Conservation (phyloP, 208 protist genomes). For the Leishmania gerbilli region DNA sequence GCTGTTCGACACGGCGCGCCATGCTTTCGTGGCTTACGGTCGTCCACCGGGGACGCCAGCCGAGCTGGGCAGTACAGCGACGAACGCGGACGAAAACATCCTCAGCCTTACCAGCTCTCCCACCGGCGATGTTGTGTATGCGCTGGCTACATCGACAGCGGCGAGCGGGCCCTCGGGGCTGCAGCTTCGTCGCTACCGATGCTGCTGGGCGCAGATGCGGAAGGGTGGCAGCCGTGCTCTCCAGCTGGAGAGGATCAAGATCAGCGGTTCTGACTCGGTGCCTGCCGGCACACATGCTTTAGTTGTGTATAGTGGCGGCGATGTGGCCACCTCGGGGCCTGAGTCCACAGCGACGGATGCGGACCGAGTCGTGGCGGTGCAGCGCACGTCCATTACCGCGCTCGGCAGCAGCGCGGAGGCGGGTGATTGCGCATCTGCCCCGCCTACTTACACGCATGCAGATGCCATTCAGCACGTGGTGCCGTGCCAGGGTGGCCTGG, state of each 20-base stretch:
- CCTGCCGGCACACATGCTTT: conserved; percentile 20
- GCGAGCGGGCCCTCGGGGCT: neutral
- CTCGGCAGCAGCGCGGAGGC: neutral
- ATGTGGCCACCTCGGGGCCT: neutral
- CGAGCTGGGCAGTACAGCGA: neutral
- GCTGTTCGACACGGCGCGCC: conserved; percentile 21
- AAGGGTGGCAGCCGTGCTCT: neutral
- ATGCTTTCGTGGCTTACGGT: conserved; percentile 26
- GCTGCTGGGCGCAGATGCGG: conserved; percentile 15
- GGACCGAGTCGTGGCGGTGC: conserved; percentile 28
- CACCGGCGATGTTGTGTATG: conserved; percentile 22
- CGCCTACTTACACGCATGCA: conserved; percentile 13
- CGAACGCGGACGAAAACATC: neutral
- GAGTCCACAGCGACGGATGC: neutral
- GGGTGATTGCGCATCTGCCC: neutral
- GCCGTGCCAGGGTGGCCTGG: conserved; percentile 18
- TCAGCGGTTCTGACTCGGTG: neutral
- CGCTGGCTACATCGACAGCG: conserved; percentile 3
- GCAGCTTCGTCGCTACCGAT: conserved; percentile 23
- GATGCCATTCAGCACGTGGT: conserved; percentile 22
- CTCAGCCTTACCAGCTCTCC: conserved; percentile 23
- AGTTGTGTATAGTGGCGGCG: conserved; percentile 32
- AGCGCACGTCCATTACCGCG: conserved; percentile 13
- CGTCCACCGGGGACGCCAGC: neutral
- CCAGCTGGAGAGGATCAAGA: conserved; percentile 1